phyloP scores from a whole-genome alignment of 192 early-diverging fungal species.

The Polychytrium aggregatum region DNA sequence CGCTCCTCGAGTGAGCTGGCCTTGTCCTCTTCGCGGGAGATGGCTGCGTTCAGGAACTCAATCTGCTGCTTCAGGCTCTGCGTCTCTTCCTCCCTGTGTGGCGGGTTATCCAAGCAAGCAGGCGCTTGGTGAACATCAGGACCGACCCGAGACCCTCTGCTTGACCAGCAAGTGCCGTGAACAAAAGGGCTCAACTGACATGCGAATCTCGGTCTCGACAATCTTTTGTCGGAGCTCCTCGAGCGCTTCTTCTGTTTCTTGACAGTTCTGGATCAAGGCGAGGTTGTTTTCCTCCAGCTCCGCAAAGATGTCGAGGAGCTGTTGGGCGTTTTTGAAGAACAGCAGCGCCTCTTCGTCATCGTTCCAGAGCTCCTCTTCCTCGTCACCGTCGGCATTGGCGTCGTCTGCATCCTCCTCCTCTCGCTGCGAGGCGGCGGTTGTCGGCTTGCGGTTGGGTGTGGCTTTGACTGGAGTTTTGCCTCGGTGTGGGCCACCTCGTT shows the following conservation, averaged over 20 bases:
- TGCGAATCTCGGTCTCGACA: conserved; percentile 33
- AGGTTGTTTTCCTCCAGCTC: conserved; percentile 54
- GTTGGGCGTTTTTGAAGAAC: conserved; percentile 40
- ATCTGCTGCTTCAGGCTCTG: conserved; percentile 42
- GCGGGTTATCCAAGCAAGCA: too few relatives aligned
- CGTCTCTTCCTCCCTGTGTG: conserved; percentile 36
- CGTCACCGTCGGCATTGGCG: conserved; percentile 2
- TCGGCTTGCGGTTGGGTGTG: background rate
- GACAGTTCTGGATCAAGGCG: conserved; percentile 46
- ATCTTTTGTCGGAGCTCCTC: conserved; percentile 44
- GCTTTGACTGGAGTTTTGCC: conserved; percentile 1
- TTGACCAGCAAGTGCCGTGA: too few relatives aligned
- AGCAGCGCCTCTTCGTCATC: conserved; percentile 28
- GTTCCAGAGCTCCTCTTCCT: conserved; percentile 11
- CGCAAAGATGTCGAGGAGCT: conserved; percentile 43
- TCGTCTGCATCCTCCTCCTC: conserved; percentile 5
- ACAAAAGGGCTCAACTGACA: conserved; percentile 29
- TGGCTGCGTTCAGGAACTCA: conserved; percentile 39
- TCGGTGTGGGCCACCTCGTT: background rate
- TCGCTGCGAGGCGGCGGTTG: too few relatives aligned
- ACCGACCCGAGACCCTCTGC: too few relatives aligned
- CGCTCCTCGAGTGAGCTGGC: conserved; percentile 41
- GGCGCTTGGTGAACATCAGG: too few relatives aligned
- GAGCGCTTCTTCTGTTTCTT: conserved; percentile 49
- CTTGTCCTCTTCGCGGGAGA: conserved; percentile 44